phyloP scores from a whole-genome alignment of 192 early-diverging fungal species.

The Umbelopsis sp. region DNA sequence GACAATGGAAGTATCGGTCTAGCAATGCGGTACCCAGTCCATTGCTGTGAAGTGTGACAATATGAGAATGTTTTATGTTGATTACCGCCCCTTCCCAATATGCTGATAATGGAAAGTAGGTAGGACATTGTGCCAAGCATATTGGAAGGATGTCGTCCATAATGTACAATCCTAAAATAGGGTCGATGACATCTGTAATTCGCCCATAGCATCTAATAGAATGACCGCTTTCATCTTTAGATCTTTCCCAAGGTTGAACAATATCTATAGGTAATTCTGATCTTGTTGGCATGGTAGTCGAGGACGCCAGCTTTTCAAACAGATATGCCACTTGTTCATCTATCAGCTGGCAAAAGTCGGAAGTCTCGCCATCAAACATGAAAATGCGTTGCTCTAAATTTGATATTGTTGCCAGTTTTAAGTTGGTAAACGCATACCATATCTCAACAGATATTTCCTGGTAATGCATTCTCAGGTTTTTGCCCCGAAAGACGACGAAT shows the following conservation, averaged over 20 bases:
- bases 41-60: background rate
- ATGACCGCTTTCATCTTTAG: too few species aligned
- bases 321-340: background rate
- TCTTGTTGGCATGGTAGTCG: background rate
- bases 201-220: background rate
- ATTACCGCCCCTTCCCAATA: background rate
- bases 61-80: background rate
- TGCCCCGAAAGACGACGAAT: background rate
- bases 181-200: background rate
- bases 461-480: background rate
- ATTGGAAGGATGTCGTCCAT: background rate
- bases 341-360: background rate
- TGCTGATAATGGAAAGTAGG: background rate
- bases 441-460: background rate
- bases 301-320: background rate
- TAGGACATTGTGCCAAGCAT: background rate
- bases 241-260: background rate
- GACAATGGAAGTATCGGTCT: background rate
- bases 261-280: background rate
- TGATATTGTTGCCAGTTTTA: background rate
- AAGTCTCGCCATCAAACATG: background rate
- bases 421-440: background rate
- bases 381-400: background rate
- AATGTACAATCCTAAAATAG: background rate
- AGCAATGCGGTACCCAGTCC: background rate